phyloP scores from a whole-genome alignment of 164 flowering plant genomes.

The Malania oleifera region DNA sequence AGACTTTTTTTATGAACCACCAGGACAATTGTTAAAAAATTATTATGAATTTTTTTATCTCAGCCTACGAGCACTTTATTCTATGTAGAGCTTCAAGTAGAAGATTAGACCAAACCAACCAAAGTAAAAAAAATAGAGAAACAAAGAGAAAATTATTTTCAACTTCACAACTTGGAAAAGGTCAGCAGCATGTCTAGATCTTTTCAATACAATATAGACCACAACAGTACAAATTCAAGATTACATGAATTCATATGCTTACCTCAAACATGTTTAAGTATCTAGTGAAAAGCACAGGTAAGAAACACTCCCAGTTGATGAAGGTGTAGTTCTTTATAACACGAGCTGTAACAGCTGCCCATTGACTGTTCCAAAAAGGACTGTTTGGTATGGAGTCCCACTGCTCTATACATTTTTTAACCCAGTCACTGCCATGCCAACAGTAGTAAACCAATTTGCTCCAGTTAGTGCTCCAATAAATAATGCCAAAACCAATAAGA shows the following conservation, averaged over 20 bases:
- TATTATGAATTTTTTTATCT: no score
- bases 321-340: constrained; percentile 57
- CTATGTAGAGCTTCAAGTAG: no score
- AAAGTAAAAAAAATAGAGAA: no score
- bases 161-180: neutral
- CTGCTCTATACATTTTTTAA: constrained; percentile 46
- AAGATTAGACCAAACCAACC: no score
- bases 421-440: constrained; percentile 55
- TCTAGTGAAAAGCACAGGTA: constrained; percentile 66
- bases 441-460: constrained; percentile 5
- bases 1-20: neutral
- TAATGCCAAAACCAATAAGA: constrained; percentile 2
- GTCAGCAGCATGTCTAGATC: neutral
- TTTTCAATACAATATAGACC: neutral
- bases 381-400: constrained; percentile 89
- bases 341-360: constrained; percentile 79
- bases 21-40: neutral
- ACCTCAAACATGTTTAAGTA: constrained; percentile 95
- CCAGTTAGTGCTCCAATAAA: neutral
- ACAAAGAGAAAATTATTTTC: neutral
- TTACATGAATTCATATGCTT: constrained; percentile 13
- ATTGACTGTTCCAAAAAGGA: constrained; percentile 95
- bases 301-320: constrained; percentile 69
- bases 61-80: no score
- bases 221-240: neutral